Percentiles rank a stretch among this genome's conserved stretches.
phyloP scores from a whole-genome alignment of 2,329 filamentous ascomycete species.

The Pseudophaeomoniella oleicola region DNA sequence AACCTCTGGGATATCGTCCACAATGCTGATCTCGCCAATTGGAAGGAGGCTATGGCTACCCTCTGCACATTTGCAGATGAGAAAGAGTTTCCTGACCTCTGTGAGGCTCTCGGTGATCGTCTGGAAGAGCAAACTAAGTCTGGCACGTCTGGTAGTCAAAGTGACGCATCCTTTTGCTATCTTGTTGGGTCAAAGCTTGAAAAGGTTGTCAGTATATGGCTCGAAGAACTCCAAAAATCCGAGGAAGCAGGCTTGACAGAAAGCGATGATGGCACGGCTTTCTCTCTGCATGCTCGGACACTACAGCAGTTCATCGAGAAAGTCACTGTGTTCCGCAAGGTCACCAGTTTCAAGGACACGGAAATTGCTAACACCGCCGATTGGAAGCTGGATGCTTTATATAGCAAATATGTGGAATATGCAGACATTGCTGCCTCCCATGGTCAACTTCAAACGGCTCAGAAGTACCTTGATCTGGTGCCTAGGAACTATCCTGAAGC shows the following conservation, averaged over 20 bases:
- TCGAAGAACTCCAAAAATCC: conserved; percentile 70
- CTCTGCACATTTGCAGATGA: conserved; percentile 91
- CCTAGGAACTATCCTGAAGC: conserved; percentile 73
- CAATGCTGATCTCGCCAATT: conserved; percentile 81
- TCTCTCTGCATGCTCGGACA: conserved; percentile 78
- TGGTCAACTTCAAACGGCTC: conserved; percentile 70
- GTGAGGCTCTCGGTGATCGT: conserved; percentile 84
- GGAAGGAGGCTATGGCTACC: conserved; percentile 95
- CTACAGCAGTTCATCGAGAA: conserved; percentile 95
- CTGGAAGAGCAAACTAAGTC: conserved; percentile 53
- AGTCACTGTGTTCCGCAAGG: conserved; percentile 88
- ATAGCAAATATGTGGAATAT: conserved; percentile 94
- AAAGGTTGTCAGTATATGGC: conserved; percentile 93
- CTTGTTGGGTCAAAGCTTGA: conserved; percentile 90
- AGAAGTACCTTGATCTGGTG: conserved; percentile 81
- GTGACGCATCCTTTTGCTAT: conserved; percentile 94
- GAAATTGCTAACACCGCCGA: conserved; percentile 52
- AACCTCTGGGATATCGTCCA: conserved; percentile 97
- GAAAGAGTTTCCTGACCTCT: conserved; percentile 83
- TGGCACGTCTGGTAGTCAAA: conserved; percentile 45
- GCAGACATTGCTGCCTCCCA: conserved; percentile 87
- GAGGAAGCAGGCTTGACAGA: conserved; percentile 62
- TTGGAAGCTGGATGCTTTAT: conserved; percentile 81
- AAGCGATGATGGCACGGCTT: conserved; percentile 59
- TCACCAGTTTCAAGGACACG: conserved; percentile 76